A percentile compares a stretch with the other conserved stretches of the same genome.
phyloP scores from a whole-genome alignment of 2,329 filamentous ascomycete genomes.

The Fusarium solani-melongenae region DNA sequence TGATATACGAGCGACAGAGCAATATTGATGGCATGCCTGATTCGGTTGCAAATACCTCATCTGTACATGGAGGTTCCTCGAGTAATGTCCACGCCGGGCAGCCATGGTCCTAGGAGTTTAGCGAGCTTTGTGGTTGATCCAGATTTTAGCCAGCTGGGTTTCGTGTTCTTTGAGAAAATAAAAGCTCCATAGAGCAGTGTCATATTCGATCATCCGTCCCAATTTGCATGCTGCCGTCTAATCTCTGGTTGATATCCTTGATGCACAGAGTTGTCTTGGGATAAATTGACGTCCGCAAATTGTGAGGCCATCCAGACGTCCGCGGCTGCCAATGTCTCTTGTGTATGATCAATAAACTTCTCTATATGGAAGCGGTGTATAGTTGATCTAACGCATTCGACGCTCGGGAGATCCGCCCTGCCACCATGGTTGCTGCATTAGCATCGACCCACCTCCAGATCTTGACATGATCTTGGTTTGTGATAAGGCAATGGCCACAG shows the following conservation, averaged over 20 bases:
- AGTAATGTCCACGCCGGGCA: not conserved
- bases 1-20: not conserved
- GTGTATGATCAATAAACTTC: not conserved
- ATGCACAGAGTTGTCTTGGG: not conserved
- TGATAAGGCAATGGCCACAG: not conserved
- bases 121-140: constrained; percentile 1
- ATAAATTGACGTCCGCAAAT: not conserved
- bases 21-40: not conserved
- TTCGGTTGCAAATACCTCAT: not conserved
- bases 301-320: not conserved
- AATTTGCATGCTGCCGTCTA: not conserved
- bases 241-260: not conserved
- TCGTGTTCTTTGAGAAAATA: not conserved
- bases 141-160: not conserved
- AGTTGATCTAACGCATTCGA: not conserved
- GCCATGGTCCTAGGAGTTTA: not conserved
- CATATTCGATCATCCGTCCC: not conserved
- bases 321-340: not conserved
- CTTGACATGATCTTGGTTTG: not conserved
- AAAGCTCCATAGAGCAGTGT: constrained; percentile 3
- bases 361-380: not conserved
- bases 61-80: not conserved
- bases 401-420: not conserved
- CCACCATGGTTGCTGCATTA: not conserved
- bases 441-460: constrained; percentile 6